phyloP scores from a whole-genome alignment of 2,329 filamentous ascomycete genomes.

The Dissoconium aciculare region DNA sequence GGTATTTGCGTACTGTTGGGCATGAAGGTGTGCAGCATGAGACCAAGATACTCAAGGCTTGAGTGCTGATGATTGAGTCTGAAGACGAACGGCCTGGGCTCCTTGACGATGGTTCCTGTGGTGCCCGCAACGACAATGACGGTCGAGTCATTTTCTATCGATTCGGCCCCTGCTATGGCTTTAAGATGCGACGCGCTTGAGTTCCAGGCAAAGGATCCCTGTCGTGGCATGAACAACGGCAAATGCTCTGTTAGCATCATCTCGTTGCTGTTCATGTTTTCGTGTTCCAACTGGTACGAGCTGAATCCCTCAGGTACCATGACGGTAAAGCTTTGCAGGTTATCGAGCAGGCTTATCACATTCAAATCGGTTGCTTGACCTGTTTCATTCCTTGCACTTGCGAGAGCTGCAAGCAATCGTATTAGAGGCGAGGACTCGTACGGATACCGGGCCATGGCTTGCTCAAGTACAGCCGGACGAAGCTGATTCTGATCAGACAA shows the following conservation, averaged over 20 bases:
- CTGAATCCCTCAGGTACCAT: slow-evolving; percentile 56
- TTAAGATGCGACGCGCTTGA: background rate
- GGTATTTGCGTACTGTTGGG: slow-evolving; percentile 29
- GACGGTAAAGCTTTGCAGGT: slow-evolving; percentile 62
- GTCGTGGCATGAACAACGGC: slow-evolving; percentile 40
- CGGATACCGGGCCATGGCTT: slow-evolving; percentile 64
- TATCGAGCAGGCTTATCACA: slow-evolving; percentile 50
- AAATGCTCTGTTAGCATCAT: slow-evolving; percentile 53
- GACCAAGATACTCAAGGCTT: slow-evolving; percentile 62
- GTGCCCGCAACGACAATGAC: slow-evolving; percentile 48
- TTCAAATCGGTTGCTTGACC: slow-evolving; percentile 5
- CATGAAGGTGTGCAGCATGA: slow-evolving; percentile 54
- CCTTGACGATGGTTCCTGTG: slow-evolving; percentile 57
- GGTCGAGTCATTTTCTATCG: slow-evolving; percentile 30
- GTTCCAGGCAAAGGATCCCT: slow-evolving; percentile 2
- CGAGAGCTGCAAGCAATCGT: slow-evolving; percentile 16
- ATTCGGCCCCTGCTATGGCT: background rate
- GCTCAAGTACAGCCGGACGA: slow-evolving; percentile 45
- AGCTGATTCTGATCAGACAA: slow-evolving; percentile 40
- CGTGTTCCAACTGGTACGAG: slow-evolving; percentile 61
- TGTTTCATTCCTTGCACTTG: slow-evolving; percentile 4
- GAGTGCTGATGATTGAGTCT: slow-evolving; percentile 66
- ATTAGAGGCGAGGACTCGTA: slow-evolving; percentile 73
- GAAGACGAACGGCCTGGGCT: slow-evolving; percentile 59
- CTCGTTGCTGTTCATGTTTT: slow-evolving; percentile 72